Evolutionary conservation across 768 basidiomycete species (phyloP), one percentile per base, ranked within the genome.

Genomic region (Hortiboletus campestris): DNA sequence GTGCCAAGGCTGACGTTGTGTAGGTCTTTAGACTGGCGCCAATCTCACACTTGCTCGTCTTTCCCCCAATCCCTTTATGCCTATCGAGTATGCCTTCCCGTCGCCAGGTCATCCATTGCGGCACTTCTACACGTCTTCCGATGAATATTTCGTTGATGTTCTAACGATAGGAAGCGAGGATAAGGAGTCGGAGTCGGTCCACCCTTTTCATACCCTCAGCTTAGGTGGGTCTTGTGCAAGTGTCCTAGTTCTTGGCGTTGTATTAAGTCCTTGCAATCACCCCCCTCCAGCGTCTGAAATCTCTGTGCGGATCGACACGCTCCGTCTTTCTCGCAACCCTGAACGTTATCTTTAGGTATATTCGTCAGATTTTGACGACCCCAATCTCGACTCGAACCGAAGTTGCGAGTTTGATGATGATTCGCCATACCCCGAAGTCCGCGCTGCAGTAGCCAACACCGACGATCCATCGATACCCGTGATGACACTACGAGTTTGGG

Each of bases 341-440:
- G 13, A 51, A 5, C 41, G 20, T 35, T 20, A 22, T 49, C 43
- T 14, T 32, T 32, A 63, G 59, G 28, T 20, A 19, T 49, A 46
- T 28, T 22, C 51, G 0, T 49, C 66, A 1, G 45, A 42, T 10
- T 60, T 67, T 4, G 57, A 66, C 45, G 69, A 71, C 28, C 69
- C 69, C 1, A 71, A 71, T 41, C 54, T 68, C 34, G 64, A 69
- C 48, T 44, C 56, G n/a, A 41, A 32, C 31, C 49, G n/a, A 9
- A 29, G 32, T 4, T 4, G 19, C 22, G 59, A 62, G 9, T 59
- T 63, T 32, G 82, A 84, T 71, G 82, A 86, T 58, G 85, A 87
- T 64, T 85, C 84, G 1, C 84, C 86, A 6, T 88, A 88, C 63
- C 83, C 84, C n/a, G 86, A 88, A 61, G 86, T 87, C 25, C 80